Base-by-base conservation (phyloP, 148 eudicot species). In the Agrostemma githago region DNA sequence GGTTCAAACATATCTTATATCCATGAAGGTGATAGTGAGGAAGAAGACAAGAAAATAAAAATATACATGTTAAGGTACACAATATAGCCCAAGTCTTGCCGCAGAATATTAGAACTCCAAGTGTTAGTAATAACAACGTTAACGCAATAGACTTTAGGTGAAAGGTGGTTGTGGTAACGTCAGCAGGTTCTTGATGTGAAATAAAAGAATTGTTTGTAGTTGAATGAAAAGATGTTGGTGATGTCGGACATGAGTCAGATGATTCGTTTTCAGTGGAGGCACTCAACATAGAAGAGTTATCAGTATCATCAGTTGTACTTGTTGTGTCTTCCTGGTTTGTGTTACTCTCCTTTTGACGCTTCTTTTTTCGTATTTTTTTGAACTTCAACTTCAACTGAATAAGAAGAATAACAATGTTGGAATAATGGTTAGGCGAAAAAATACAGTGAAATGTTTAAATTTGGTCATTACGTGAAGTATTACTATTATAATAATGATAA, bases 71-170 rank as follows among this genome's bases (percentile, higher is more conserved):
- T 26, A 57, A 76, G 17, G 73, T 68, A 17, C 79, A 76, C 10
- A 60, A 43, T 68, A 76, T 69, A n/a, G 79, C 79, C 38, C 60
- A 76, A 41, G 53, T 44, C 68, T 60, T 69, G 5, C 79, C 79
- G n/a, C 44, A 76, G 16, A 76, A 20, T 0, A 60, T 71, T 19
- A 76, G 61, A 14, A 68, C 73, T 64, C 72, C 73, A 20, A 76
- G 34, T 17, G 77, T 37, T 7, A 65, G 17, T 8, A 74, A 6
- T 41, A 74, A 37, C 5, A 38, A 51, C 8, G 39, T 38, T 43
- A 68, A 16, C 16, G 40, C 51, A 5, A 21, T 63, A 51, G 54
- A 62, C 0, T 38, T 66, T 38, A 48, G 21, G 39, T 12, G 21
- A 48, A 19, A 69, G 14, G 54, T 69, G 10, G 40, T 48, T 10